Base-by-base conservation (phyloP, 1,284 basidiomycete species). In the Xanthoconium separans region DNA sequence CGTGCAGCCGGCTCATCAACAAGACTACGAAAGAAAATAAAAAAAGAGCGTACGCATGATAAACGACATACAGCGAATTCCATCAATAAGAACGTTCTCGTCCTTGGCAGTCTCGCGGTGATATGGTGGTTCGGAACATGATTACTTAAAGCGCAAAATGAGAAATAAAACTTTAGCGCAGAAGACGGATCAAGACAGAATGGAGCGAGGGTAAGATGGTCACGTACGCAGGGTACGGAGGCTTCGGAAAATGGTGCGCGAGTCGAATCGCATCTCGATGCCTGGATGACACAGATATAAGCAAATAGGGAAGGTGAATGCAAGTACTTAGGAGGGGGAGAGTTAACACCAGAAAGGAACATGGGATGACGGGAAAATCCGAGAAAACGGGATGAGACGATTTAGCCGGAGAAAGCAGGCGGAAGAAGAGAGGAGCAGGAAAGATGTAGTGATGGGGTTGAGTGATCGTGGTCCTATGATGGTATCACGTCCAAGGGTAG, bases 211-310 rank as follows among this genome's bases (percentile, higher is more conserved):
- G 44, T 41, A 40, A 6, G 34, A 45, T 11, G 9, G 41, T 47
- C 29, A 42, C 49, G 5, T 42, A 47, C 42, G 7, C 34, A 36
- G 8, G 16, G 34, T 36, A 44, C 18, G 20, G 43, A 44, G 18
- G 20, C 49, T 42, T 65, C 58, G 61, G 53, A 56, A 54, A 44
- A 46, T 15, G 13, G n/a, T 30, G 12, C 29, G 30, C 20, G 37
- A 53, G 22, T 44, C 18, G 51, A 50, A 42, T 31, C 29, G 40
- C 31, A 51, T 55, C 57, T 60, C 57, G 54, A 60, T 66, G 55
- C 62, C 62, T 64, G 51, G 51, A 30, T 4, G 31, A 22, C 31
- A 48, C 47, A 44, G 48, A 61, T 48, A 62, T 29, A 51, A 52
- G 40, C 27, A 55, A 57, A 60, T 52, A 44, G 3, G 34, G 44